A percentile compares a stretch with the other conserved stretches of the same genome.
Conservation (phyloP, 805 yeast genomes). For the Metschnikowia borealis region DNA sequence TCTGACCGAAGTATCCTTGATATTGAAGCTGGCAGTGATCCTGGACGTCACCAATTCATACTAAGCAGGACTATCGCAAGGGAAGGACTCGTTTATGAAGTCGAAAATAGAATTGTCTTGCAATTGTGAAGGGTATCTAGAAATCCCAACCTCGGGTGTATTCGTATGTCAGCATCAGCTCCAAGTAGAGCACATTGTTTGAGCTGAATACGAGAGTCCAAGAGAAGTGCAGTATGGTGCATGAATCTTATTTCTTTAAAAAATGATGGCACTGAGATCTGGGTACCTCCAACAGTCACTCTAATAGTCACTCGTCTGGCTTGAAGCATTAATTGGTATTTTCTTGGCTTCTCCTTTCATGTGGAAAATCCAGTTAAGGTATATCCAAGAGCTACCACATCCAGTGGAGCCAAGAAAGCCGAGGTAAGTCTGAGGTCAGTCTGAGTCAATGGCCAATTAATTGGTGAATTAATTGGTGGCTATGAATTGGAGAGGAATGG, state of each 20-base stretch:
- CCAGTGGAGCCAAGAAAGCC: too few relatives aligned
- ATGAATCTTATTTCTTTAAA: constrained; percentile 32
- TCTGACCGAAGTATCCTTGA: constrained; percentile 38
- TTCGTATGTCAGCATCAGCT: constrained; percentile 45
- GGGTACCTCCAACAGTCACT: not conserved
- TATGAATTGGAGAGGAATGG: too few relatives aligned
- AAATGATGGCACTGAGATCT: constrained; percentile 12
- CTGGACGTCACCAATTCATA: constrained; percentile 44
- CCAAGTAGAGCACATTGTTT: constrained; percentile 29
- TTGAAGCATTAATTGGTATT: too few relatives aligned
- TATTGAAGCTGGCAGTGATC: constrained; percentile 42
- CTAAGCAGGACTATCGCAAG: constrained; percentile 34
- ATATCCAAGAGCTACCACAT: too few relatives aligned
- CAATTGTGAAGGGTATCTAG: constrained; percentile 26
- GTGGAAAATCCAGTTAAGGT: too few relatives aligned
- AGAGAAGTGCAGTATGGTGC: constrained; percentile 36
- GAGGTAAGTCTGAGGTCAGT: too few relatives aligned
- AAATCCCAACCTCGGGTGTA: constrained; percentile 36
- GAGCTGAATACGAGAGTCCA: constrained; percentile 69
- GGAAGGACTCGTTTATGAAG: constrained; percentile 7
- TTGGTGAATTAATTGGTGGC: too few relatives aligned
- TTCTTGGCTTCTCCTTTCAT: too few relatives aligned
- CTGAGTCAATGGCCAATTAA: too few relatives aligned
- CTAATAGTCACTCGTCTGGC: too few relatives aligned
- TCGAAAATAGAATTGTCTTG: constrained; percentile 15